Evolutionary conservation across 495 filamentous ascomycete species (phyloP).

Genomic region (Aspergillus avenaceus): DNA sequence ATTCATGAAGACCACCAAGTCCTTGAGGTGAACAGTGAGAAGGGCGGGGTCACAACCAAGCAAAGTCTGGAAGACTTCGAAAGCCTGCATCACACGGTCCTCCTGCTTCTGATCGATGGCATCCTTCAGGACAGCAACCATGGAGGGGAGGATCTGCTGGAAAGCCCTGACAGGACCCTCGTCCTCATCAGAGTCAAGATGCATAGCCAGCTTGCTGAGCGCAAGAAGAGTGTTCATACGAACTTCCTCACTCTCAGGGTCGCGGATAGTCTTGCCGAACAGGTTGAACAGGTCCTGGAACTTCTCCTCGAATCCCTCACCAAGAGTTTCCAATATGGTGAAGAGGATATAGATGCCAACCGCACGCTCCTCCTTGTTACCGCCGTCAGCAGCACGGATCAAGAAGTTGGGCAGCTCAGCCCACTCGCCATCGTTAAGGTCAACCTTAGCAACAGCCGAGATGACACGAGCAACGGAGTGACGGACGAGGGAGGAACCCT

Average conservation of each 20-base stretch:
- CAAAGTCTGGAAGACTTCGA: slow-evolving; percentile 96
- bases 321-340: slow-evolving; percentile 81
- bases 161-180: slow-evolving; percentile 64
- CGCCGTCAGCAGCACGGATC: slow-evolving; percentile 64
- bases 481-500: slow-evolving; percentile 67
- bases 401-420: slow-evolving; percentile 71
- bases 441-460: slow-evolving; percentile 77
- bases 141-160: slow-evolving; percentile 73
- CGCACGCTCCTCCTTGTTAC: slow-evolving; percentile 73
- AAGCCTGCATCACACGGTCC: slow-evolving; percentile 79
- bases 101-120: slow-evolving; percentile 75
- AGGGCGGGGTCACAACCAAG: slow-evolving; percentile 85
- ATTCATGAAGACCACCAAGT: slow-evolving; percentile 91
- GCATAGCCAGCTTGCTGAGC: slow-evolving; percentile 82
- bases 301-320: slow-evolving; percentile 72
- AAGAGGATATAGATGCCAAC: slow-evolving; percentile 90
- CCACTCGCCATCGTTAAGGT: slow-evolving; percentile 87
- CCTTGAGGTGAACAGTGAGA: slow-evolving; percentile 78
- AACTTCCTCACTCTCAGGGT: slow-evolving; percentile 86
- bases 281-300: slow-evolving; percentile 73
- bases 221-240: slow-evolving; percentile 92
- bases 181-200: slow-evolving; percentile 83
- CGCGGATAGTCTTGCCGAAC: slow-evolving; percentile 82
- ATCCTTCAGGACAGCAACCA: slow-evolving; percentile 86
- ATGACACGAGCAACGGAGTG: slow-evolving; percentile 88